phyloP scores from a whole-genome alignment of 805 yeast species.

The Candida andamanensis region DNA sequence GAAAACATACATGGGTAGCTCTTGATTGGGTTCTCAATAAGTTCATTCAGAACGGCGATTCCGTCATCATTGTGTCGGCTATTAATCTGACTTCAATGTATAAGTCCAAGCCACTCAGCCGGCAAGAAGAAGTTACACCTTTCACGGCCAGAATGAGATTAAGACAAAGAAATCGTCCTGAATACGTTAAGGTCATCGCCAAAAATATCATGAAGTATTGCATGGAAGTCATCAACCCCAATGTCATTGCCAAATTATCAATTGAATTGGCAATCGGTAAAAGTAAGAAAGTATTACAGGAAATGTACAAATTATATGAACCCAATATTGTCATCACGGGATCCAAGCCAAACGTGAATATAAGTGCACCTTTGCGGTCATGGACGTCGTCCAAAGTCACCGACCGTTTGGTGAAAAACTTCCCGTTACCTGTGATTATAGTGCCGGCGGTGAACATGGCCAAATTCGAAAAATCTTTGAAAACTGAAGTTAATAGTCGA shows the following conservation, averaged over 20 bases:
- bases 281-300: constrained; percentile 51
- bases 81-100: constrained; percentile 22
- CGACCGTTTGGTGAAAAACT: constrained; percentile 59
- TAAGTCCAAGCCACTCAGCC: constrained; percentile 8
- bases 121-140: constrained; percentile 12
- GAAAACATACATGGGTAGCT: constrained; percentile 79
- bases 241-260: constrained; percentile 44
- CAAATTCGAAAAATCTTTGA: constrained; percentile 44
- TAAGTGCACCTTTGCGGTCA: constrained; percentile 48
- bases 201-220: constrained; percentile 50
- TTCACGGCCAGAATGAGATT: constrained; percentile 27
- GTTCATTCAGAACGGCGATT: constrained; percentile 60
- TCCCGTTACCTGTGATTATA: constrained; percentile 61
- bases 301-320: constrained; percentile 55
- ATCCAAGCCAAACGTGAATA: constrained; percentile 35
- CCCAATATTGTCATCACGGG: constrained; percentile 57
- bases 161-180: constrained; percentile 41
- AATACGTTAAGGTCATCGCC: constrained; percentile 41
- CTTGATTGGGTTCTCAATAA: constrained; percentile 61
- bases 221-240: constrained; percentile 41
- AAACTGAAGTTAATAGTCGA: constrained; percentile 21
- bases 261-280: constrained; percentile 59
- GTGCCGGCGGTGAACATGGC: constrained; percentile 59
- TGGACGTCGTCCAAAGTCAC: constrained; percentile 61
- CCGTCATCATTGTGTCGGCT: constrained; percentile 56